phyloP scores from a whole-genome alignment of 148 eudicot species.

The Arctostaphylos glauca region DNA sequence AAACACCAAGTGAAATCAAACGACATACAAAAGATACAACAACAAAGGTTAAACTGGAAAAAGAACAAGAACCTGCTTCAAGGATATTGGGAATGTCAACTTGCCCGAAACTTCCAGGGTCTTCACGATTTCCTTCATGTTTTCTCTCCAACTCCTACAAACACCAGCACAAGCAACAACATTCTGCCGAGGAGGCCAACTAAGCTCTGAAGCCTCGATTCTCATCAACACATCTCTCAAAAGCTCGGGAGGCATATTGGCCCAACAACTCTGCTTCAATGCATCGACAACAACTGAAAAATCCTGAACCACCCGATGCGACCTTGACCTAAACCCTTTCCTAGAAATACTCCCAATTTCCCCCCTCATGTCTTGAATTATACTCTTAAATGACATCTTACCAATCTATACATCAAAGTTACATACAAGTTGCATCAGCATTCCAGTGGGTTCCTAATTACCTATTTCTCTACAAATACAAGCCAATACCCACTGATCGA shows the following conservation, averaged over 20 bases:
- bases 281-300: constrained; percentile 51
- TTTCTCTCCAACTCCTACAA: constrained; percentile 86
- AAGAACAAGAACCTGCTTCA: constrained; percentile 69
- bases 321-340: constrained; percentile 83
- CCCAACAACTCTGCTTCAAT: constrained; percentile 87
- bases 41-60: neutral
- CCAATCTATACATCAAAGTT: neutral
- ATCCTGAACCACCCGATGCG: constrained; percentile 71
- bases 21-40: neutral
- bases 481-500: neutral
- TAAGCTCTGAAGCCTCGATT: constrained; percentile 69
- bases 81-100: constrained; percentile 84
- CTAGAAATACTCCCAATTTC: constrained; percentile 73
- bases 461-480: constrained; percentile 2
- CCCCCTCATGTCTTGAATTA: constrained; percentile 75
- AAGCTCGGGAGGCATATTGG: constrained; percentile 87
- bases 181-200: constrained; percentile 67
- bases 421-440: neutral
- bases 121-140: constrained; percentile 73
- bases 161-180: constrained; percentile 91
- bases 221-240: constrained; percentile 81
- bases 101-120: constrained; percentile 57
- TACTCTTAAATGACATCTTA: constrained; percentile 67
- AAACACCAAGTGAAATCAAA: neutral
- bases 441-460: neutral